Conservation (phyloP, 2,329 filamentous ascomycete genomes). For the Xylaria sp. region DNA sequence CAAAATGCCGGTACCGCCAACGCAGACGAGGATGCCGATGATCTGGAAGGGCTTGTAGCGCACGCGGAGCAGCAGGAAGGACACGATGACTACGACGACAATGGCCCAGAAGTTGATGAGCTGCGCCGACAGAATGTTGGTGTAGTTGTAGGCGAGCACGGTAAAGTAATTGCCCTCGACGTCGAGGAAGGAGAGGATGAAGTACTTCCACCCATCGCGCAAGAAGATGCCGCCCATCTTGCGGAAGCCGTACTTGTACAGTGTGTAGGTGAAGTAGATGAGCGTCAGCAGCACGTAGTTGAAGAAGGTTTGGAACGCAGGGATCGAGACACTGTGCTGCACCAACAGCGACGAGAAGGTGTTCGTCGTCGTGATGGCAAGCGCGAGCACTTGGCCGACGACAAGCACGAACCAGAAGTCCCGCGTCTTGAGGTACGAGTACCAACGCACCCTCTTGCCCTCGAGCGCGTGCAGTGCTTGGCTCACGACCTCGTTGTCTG, state of each 20-base stretch:
- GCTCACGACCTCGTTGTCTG: constrained; percentile 55
- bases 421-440: constrained; percentile 80
- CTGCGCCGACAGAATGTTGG: constrained; percentile 91
- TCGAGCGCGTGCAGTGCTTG: constrained; percentile 67
- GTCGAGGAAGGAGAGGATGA: constrained; percentile 91
- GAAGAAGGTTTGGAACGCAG: constrained; percentile 95
- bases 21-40: constrained; percentile 86
- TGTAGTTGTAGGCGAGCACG: constrained; percentile 91
- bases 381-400: constrained; percentile 84
- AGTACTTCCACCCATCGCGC: constrained; percentile 89
- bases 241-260: constrained; percentile 81
- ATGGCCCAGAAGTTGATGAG: constrained; percentile 99
- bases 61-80: constrained; percentile 83
- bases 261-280: constrained; percentile 82
- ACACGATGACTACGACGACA: constrained; percentile 87
- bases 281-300: constrained; percentile 88
- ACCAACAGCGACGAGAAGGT: constrained; percentile 85
- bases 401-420: constrained; percentile 89
- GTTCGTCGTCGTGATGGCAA: constrained; percentile 93
- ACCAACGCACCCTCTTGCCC: constrained; percentile 66
- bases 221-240: constrained; percentile 72
- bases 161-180: constrained; percentile 99
- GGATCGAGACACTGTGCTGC: constrained; percentile 77
- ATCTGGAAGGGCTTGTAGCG: constrained; percentile 91
- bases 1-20: constrained; percentile 88